These are phyloP conservation scores for Candida sanyaensis DNA, from an alignment of 1,139 yeast species.

Conservation along the genomic window DNA sequence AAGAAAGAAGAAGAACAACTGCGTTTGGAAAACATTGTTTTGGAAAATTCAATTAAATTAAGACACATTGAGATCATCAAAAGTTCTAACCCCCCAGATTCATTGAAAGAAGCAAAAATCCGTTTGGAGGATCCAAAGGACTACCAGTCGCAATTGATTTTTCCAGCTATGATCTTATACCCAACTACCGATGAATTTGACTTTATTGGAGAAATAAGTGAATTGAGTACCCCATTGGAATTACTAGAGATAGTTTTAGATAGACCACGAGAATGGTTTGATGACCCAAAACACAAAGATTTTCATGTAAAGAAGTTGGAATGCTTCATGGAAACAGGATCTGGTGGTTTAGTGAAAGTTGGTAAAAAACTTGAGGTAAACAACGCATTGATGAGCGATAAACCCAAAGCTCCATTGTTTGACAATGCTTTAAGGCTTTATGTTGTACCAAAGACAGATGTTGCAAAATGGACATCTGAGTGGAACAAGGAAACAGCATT, in stretches of 20 bases:
- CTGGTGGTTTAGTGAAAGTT: slow-evolving; percentile 84
- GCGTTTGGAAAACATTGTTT: slow-evolving; percentile 32
- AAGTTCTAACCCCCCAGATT: slow-evolving; percentile 53
- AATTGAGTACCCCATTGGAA: slow-evolving; percentile 63
- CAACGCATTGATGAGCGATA: slow-evolving; percentile 60
- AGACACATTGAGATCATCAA: slow-evolving; percentile 54
- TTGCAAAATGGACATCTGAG: slow-evolving; percentile 61
- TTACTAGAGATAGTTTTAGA: slow-evolving; percentile 56
- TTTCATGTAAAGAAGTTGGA: slow-evolving; percentile 64
- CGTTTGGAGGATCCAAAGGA: slow-evolving; percentile 71
- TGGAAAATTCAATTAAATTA: slow-evolving; percentile 54
- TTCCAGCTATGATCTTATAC: slow-evolving; percentile 80
- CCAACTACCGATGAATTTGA: slow-evolving; percentile 89
- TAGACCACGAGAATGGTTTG: slow-evolving; percentile 73
- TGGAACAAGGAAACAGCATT: slow-evolving; percentile 73
- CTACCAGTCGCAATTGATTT: slow-evolving; percentile 72
- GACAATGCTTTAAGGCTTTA: slow-evolving; percentile 75
- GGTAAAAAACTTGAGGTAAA: slow-evolving; percentile 76
- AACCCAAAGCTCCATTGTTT: slow-evolving; percentile 73
- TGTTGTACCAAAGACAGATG: slow-evolving; percentile 74
- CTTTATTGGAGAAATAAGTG: slow-evolving; percentile 72
- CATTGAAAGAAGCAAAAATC: slow-evolving; percentile 48
- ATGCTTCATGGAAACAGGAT: slow-evolving; percentile 76
- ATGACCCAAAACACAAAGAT: slow-evolving; percentile 58
- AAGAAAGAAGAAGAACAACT: slow-evolving; percentile 35